Conservation (phyloP, 2,329 filamentous ascomycete genomes). For the Cladosporium sp. region DNA sequence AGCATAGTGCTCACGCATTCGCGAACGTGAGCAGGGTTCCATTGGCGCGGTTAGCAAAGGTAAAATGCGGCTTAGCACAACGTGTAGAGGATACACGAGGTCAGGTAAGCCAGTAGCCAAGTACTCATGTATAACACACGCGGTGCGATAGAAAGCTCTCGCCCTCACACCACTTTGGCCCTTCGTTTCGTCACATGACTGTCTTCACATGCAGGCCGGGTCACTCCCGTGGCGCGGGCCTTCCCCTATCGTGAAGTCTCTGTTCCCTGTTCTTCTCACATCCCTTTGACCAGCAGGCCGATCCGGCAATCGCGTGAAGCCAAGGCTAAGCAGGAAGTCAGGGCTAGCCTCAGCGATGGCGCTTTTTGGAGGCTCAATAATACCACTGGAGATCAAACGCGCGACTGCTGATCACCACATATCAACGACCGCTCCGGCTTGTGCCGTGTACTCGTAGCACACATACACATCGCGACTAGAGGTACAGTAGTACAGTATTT, state of each 20-base stretch:
- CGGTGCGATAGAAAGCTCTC: background rate
- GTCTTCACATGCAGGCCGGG: conserved; percentile 14
- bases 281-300: background rate
- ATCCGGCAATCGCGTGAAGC: background rate
- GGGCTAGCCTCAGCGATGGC: background rate
- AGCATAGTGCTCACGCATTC: conserved; percentile 64
- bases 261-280: conserved; percentile 2
- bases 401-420: background rate
- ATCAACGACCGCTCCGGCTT: background rate
- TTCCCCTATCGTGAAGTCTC: conserved; percentile 7
- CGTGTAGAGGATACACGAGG: background rate
- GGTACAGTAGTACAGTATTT: background rate
- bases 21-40: background rate
- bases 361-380: background rate
- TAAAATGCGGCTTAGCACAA: background rate
- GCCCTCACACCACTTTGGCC: conserved; percentile 10
- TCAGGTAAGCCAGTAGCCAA: background rate
- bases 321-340: background rate
- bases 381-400: background rate
- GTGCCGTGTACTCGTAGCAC: background rate
- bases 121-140: conserved; percentile 1
- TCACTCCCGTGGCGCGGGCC: conserved; percentile 18
- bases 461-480: background rate
- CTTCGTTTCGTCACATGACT: conserved; percentile 10
- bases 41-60: conserved; percentile 10